Percentiles rank a stretch among this genome's conserved stretches.
These are phyloP conservation scores for Aotearoamyces nothofagi DNA, from an alignment of 2,329 filamentous ascomycete species.

Conservation along the genomic window DNA sequence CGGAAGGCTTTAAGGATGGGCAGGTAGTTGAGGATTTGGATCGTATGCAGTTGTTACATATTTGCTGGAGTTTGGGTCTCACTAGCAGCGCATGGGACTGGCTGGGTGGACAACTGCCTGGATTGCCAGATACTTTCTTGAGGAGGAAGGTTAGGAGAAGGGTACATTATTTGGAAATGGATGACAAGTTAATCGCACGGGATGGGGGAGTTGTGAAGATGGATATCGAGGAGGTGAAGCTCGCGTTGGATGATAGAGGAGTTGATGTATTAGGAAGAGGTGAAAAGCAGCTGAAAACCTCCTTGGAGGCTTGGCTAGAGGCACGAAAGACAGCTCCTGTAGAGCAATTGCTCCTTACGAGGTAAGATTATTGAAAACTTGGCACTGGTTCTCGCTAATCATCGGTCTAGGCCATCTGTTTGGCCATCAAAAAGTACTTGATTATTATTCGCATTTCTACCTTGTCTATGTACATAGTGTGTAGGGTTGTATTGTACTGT, in stretches of 20 bases:
- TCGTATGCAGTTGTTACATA: slow-evolving; percentile 24
- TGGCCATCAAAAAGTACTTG: slow-evolving; percentile 11
- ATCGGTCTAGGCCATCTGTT: slow-evolving; percentile 12
- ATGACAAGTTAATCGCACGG: slow-evolving; percentile 52
- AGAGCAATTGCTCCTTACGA: slow-evolving; percentile 18
- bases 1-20: slow-evolving; percentile 14
- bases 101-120: slow-evolving; percentile 21
- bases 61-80: slow-evolving; percentile 23
- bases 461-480: slow-evolving; percentile 11
- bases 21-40: slow-evolving; percentile 17
- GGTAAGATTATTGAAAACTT: slow-evolving; percentile 13
- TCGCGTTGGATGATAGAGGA: slow-evolving; percentile 59
- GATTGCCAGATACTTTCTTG: slow-evolving; percentile 34
- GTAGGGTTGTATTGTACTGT: too few species aligned
- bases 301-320: slow-evolving; percentile 24
- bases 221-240: slow-evolving; percentile 45
- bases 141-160: slow-evolving; percentile 33
- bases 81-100: slow-evolving; percentile 26
- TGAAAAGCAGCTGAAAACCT: slow-evolving; percentile 21
- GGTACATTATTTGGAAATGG: slow-evolving; percentile 48
- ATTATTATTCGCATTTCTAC: not conserved
- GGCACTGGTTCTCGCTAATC: slow-evolving; percentile 5
- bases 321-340: slow-evolving; percentile 18
- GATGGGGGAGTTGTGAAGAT: slow-evolving; percentile 46
- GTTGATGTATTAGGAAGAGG: slow-evolving; percentile 33